These are phyloP conservation scores for Zizania latifolia DNA, from an alignment of 176 grass and related monocot genomes.

Conservation along the genomic window DNA sequence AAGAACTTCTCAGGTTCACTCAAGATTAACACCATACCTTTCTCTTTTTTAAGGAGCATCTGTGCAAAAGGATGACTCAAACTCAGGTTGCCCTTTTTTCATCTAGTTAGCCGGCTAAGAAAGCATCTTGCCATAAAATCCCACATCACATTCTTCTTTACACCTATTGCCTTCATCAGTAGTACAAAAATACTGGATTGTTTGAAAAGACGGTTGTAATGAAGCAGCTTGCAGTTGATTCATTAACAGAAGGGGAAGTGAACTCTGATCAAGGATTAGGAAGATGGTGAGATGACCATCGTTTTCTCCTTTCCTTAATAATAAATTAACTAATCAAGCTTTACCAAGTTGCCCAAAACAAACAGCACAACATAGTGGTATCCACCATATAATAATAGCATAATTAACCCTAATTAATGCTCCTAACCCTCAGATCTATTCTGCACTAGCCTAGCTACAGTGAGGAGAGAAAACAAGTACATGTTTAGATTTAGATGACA, in stretches of 20 bases:
- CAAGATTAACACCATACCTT: slow-evolving; percentile 30
- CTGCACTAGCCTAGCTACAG: slow-evolving; percentile 16
- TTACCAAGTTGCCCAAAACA: slow-evolving; percentile 51
- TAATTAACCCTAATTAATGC: slow-evolving; percentile 25
- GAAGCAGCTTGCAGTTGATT: slow-evolving; percentile 31
- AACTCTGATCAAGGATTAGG: slow-evolving; percentile 39
- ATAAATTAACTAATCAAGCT: slow-evolving; percentile 35
- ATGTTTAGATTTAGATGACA: slow-evolving; percentile 14
- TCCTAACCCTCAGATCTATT: slow-evolving; percentile 34
- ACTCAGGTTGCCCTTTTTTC: slow-evolving; percentile 24
- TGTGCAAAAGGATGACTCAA: slow-evolving; percentile 24
- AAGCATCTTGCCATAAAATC: slow-evolving; percentile 24
- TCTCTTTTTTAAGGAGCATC: slow-evolving; percentile 12
- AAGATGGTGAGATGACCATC: slow-evolving; percentile 56
- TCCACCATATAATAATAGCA: slow-evolving; percentile 41
- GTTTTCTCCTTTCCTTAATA: slow-evolving; percentile 38
- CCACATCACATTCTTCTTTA: slow-evolving; percentile 15
- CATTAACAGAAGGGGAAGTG: slow-evolving; percentile 36
- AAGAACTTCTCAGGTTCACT: slow-evolving; percentile 17
- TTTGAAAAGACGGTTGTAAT: slow-evolving; percentile 9
- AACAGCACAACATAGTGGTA: slow-evolving; percentile 42
- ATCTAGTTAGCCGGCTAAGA: background rate
- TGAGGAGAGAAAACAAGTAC: slow-evolving; percentile 37
- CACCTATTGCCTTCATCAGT: slow-evolving; percentile 24
- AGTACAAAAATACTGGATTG: slow-evolving; percentile 13